Base-by-base conservation (phyloP, 768 basidiomycete genomes). In the Saitozyma sp. region DNA sequence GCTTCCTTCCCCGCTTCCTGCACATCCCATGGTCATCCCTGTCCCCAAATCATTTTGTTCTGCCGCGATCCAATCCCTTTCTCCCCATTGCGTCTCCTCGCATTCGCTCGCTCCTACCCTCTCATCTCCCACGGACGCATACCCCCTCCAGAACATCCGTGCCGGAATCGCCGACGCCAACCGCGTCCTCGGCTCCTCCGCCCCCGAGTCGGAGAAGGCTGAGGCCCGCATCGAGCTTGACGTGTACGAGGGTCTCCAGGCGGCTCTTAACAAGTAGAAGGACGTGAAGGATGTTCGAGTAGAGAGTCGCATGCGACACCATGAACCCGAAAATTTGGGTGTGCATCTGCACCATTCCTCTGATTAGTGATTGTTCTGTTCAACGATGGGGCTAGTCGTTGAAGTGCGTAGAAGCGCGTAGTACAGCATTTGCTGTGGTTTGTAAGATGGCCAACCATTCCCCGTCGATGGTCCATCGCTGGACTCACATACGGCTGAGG, bases 151-250 rank as follows among this genome's bases (percentile, higher is more conserved):
- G 96, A 90, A 91, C 70, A 85, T 98, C 72, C 91, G 93, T 67
- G 81, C 89, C 39, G 92, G 92, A 78, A 85, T 98, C 39, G 86
- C 88, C 70, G 93, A 98, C 73, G 94, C 93, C 29, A 83, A 89
- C 79, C 87, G 86, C 77, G 90, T 92, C 40, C 85, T 87, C 1
- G 79, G 83, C 48, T 92, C 93, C 49, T 89, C 84, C 75, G 94
- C 92, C 39, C 87, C 91, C 50, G 96, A 97, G 80, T 88, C 88
- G 71, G 92, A 92, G 80, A 98, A 92, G 84, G 82, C 88, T 63
- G 93, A 94, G 82, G 96, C 94, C 40, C 86, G 87, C 69, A 86
- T 97, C 78, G 95, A 99, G 82, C 89, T 90, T 42, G 93, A 95
- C 76, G 94, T 98, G 61, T 97, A 94, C 78, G 96, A 98, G 84